Conservation (phyloP, 306 rosid species). For the Pterocarpus santalinus region DNA sequence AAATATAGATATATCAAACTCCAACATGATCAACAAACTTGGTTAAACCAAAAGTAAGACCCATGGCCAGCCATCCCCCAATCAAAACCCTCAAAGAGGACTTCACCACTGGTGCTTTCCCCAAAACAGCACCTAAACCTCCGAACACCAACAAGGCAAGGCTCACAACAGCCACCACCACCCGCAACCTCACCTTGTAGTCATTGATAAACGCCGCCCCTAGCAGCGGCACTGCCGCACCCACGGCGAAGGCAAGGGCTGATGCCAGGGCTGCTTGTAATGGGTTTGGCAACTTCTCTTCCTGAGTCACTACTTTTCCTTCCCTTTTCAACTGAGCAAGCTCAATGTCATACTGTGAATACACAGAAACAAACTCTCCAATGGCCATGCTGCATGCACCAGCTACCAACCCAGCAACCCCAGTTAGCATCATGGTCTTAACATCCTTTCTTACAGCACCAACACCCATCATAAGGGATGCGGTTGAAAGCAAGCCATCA, state of each 20-base stretch:
- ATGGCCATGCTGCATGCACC: conserved; percentile 22
- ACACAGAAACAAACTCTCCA: conserved; percentile 5
- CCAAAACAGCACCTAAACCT: conserved; percentile 44
- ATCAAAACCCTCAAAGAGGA: conserved; percentile 51
- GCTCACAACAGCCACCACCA: conserved; percentile 52
- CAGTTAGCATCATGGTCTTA: conserved; percentile 52
- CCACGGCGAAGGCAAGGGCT: conserved; percentile 33
- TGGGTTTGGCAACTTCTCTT: conserved; percentile 48
- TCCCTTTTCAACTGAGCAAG: conserved; percentile 47
- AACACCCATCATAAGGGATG: conserved; percentile 8
- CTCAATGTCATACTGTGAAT: conserved; percentile 56
- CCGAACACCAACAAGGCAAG: conserved; percentile 55
- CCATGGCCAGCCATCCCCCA: conserved; percentile 61
- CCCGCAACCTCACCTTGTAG: conserved; percentile 49
- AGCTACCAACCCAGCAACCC: conserved; percentile 50
- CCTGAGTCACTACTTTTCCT: not conserved
- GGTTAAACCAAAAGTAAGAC: conserved; percentile 54
- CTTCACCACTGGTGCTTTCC: conserved; percentile 53
- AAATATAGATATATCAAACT: not conserved
- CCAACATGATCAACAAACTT: conserved; percentile 42
- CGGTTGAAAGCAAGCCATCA: conserved; percentile 54
- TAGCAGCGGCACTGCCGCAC: conserved; percentile 49
- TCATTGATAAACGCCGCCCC: conserved; percentile 48
- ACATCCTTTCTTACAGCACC: conserved; percentile 52
- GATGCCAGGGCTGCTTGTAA: conserved; percentile 48